phyloP scores from a whole-genome alignment of 2,329 filamentous ascomycete genomes.

The Cercospora sp. region DNA sequence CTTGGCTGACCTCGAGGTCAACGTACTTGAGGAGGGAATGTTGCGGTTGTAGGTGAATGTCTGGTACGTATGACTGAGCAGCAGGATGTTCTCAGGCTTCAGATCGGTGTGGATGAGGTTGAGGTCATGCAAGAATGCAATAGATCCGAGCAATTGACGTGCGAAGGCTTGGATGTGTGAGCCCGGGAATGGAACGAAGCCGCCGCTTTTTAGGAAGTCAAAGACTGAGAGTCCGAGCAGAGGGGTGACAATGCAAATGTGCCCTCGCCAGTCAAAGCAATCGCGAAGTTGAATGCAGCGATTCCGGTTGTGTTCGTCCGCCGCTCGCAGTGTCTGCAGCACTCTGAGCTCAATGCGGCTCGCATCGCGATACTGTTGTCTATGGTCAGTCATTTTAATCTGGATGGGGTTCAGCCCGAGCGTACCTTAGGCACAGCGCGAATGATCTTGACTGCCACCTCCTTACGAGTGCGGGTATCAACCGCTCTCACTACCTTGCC shows the following conservation, averaged over 20 bases:
- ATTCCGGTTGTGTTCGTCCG: constrained; percentile 89
- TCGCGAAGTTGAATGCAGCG: constrained; percentile 95
- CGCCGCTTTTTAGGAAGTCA: constrained; percentile 93
- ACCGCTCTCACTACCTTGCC: constrained; percentile 95
- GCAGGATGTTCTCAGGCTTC: constrained; percentile 68
- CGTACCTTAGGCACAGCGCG: constrained; percentile 83
- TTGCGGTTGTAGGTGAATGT: constrained; percentile 69
- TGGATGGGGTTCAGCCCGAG: background rate
- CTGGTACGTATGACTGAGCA: constrained; percentile 65
- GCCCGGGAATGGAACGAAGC: constrained; percentile 95
- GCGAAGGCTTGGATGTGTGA: constrained; percentile 98
- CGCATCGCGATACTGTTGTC: constrained; percentile 74
- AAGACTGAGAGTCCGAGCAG: constrained; percentile 93
- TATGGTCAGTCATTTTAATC: background rate
- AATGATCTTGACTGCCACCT: constrained; percentile 97
- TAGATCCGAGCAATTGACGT: constrained; percentile 93
- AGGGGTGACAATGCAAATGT: constrained; percentile 84
- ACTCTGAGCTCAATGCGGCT: constrained; percentile 93
- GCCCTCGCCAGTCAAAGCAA: constrained; percentile 94
- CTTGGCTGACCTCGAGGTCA: constrained; percentile 57
- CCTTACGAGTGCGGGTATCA: constrained; percentile 72
- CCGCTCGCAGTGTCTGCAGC: constrained; percentile 84
- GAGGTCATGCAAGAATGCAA: constrained; percentile 94
- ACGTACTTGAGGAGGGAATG: constrained; percentile 64
- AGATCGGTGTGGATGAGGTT: constrained; percentile 91